phyloP scores from a whole-genome alignment of 1,284 basidiomycete genomes.

The Exobasidium rhododendri region DNA sequence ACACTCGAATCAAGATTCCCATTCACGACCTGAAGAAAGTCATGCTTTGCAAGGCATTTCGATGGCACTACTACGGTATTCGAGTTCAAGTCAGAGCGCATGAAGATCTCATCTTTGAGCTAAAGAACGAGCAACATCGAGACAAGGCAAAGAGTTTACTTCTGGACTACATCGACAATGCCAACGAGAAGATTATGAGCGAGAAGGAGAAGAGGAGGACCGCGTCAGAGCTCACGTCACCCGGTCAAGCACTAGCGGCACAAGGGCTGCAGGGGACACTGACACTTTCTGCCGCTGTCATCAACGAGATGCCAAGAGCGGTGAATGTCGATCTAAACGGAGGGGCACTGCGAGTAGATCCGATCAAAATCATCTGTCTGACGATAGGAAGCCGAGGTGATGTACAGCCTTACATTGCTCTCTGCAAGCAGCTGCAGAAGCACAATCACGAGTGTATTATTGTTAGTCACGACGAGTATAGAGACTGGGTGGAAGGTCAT shows the following conservation, averaged over 20 bases:
- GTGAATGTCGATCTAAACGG: constrained; percentile 9
- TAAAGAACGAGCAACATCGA: constrained; percentile 28
- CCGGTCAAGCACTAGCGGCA: neutral
- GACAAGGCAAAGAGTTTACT: constrained; percentile 6
- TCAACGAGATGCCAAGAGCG: constrained; percentile 23
- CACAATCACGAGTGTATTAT: constrained; percentile 64
- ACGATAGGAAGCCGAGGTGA: constrained; percentile 62
- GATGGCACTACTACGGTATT: constrained; percentile 40
- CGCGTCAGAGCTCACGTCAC: neutral
- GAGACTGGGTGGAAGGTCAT: constrained; percentile 60
- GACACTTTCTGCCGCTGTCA: constrained; percentile 27
- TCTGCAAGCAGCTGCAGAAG: constrained; percentile 57
- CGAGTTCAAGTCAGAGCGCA: constrained; percentile 38
- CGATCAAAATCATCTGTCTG: constrained; percentile 49
- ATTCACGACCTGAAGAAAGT: constrained; percentile 37
- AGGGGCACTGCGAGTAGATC: constrained; percentile 19
- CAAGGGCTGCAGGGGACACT: constrained; percentile 11
- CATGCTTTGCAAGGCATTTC: constrained; percentile 30
- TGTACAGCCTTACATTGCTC: constrained; percentile 62
- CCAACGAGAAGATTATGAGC: neutral
- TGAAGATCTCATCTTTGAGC: constrained; percentile 40
- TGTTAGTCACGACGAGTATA: constrained; percentile 67
- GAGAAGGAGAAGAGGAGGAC: neutral
- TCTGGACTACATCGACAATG: constrained; percentile 14
- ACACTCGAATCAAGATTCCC: constrained; percentile 40